Percentiles rank a stretch among this genome's conserved stretches.
Evolutionary conservation across 2,329 filamentous ascomycete species (phyloP).

Genomic region (Lachnum nothofagi): DNA sequence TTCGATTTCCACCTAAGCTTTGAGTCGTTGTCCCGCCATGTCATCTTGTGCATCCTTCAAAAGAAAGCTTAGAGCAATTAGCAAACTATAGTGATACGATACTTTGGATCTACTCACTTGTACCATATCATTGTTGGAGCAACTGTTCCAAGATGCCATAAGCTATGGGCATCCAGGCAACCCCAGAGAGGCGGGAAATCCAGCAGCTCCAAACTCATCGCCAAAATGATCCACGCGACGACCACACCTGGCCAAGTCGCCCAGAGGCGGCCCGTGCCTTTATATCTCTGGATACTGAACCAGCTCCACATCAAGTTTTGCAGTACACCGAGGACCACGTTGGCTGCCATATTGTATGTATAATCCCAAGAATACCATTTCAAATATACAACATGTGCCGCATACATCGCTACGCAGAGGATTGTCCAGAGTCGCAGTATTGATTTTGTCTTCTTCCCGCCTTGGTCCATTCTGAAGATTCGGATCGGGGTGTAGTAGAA

Average conservation of each 20-base stretch:
- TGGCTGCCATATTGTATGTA: slow-evolving; percentile 95
- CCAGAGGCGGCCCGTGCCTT: slow-evolving; percentile 68
- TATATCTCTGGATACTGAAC: slow-evolving; percentile 73
- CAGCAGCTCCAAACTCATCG: slow-evolving; percentile 92
- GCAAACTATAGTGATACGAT: background rate
- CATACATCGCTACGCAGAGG: slow-evolving; percentile 66
- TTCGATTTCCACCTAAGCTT: slow-evolving; percentile 46
- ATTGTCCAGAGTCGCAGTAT: slow-evolving; percentile 70
- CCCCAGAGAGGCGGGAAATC: slow-evolving; percentile 85
- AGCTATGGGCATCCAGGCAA: slow-evolving; percentile 83
- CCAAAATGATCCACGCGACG: slow-evolving; percentile 84
- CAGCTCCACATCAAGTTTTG: slow-evolving; percentile 82
- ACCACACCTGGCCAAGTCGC: slow-evolving; percentile 84
- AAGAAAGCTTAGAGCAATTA: slow-evolving; percentile 60
- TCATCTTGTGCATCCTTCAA: slow-evolving; percentile 82
- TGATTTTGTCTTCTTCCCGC: slow-evolving; percentile 33
- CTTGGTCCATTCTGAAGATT: slow-evolving; percentile 73
- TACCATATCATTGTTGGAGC: slow-evolving; percentile 87
- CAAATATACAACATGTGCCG: slow-evolving; percentile 74
- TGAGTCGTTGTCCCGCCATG: slow-evolving; percentile 65
- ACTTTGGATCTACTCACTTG: slow-evolving; percentile 60
- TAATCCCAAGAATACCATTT: slow-evolving; percentile 89
- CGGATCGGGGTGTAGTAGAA: slow-evolving; percentile 79
- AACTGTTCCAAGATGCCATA: slow-evolving; percentile 95
- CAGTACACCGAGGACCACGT: slow-evolving; percentile 73